These are phyloP conservation scores for Trichophyton simii DNA, from an alignment of 2,329 filamentous ascomycete genomes.

Conservation along the genomic window DNA sequence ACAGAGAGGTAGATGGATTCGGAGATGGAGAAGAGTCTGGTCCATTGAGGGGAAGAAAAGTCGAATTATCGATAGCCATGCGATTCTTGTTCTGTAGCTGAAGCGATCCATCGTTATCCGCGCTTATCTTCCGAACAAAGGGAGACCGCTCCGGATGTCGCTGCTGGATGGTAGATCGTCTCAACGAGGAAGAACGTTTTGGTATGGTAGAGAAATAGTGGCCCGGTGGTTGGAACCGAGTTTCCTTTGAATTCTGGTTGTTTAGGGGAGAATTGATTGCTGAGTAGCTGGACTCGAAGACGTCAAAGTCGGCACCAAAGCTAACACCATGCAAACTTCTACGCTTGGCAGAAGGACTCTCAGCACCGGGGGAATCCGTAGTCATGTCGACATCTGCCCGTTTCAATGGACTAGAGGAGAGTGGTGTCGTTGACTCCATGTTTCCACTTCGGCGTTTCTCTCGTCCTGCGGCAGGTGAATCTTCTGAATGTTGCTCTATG, in stretches of 20 bases:
- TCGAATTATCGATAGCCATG: constrained; percentile 65
- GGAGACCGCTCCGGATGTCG: constrained; percentile 54
- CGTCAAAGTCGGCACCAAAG: constrained; percentile 53
- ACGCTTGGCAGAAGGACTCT: constrained; percentile 74
- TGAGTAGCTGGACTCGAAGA: constrained; percentile 50
- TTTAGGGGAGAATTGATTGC: constrained; percentile 17
- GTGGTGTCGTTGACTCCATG: constrained; percentile 41
- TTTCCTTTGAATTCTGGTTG: constrained; percentile 15
- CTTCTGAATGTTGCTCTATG: constrained; percentile 2
- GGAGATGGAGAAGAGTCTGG: constrained; percentile 52
- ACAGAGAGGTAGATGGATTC: constrained; percentile 39
- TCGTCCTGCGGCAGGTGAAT: constrained; percentile 21
- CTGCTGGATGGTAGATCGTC: constrained; percentile 80
- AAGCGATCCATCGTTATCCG: constrained; percentile 36
- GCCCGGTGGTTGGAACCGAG: constrained; percentile 17
- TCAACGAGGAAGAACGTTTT: constrained; percentile 61
- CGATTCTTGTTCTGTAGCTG: constrained; percentile 52
- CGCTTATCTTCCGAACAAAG: constrained; percentile 35
- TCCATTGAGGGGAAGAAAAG: constrained; percentile 50
- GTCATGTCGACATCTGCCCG: constrained; percentile 84
- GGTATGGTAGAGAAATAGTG: constrained; percentile 44
- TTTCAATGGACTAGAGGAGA: constrained; percentile 66
- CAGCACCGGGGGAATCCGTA: constrained; percentile 55
- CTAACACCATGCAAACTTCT: constrained; percentile 71
- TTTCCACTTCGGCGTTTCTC: constrained; percentile 39